These are phyloP conservation scores for Boletus insuetus DNA, from an alignment of 768 basidiomycete genomes.

Conservation along the genomic window DNA sequence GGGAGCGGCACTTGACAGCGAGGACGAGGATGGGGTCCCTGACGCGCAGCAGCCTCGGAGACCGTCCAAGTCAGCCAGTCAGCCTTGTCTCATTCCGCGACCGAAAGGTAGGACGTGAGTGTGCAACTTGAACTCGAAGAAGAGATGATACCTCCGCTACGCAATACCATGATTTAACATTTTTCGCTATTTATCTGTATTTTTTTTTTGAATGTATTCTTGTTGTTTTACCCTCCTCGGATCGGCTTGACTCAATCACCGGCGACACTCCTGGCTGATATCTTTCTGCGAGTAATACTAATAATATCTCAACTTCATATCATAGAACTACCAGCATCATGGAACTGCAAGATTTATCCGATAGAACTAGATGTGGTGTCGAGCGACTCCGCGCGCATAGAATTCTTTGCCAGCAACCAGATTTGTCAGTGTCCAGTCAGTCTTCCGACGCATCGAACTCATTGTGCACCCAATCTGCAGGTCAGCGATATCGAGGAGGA, in stretches of 20 bases:
- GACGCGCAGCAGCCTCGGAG: not conserved
- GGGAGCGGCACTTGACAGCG: slow-evolving; percentile 40
- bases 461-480: slow-evolving; percentile 18
- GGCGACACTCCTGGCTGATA: no score
- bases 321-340: not conserved
- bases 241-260: no score
- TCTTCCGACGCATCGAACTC: not conserved
- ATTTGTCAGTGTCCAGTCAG: slow-evolving; percentile 48
- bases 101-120: slow-evolving; percentile 17
- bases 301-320: not conserved
- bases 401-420: slow-evolving; percentile 34
- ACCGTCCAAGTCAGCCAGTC: slow-evolving; percentile 9
- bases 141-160: slow-evolving; percentile 8
- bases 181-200: slow-evolving; percentile 26
- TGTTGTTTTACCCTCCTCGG: not conserved
- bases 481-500: slow-evolving; percentile 35
- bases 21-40: slow-evolving; percentile 6
- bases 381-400: slow-evolving; percentile 36
- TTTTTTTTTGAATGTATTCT: slow-evolving; percentile 16
- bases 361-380: slow-evolving; percentile 31
- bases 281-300: no score
- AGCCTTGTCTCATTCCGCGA: slow-evolving; percentile 27
- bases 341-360: slow-evolving; percentile 15
- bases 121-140: not conserved
- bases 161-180: not conserved